phyloP scores from a whole-genome alignment of 176 grass and related monocot species.

The Miscanthus lutarioriparius region DNA sequence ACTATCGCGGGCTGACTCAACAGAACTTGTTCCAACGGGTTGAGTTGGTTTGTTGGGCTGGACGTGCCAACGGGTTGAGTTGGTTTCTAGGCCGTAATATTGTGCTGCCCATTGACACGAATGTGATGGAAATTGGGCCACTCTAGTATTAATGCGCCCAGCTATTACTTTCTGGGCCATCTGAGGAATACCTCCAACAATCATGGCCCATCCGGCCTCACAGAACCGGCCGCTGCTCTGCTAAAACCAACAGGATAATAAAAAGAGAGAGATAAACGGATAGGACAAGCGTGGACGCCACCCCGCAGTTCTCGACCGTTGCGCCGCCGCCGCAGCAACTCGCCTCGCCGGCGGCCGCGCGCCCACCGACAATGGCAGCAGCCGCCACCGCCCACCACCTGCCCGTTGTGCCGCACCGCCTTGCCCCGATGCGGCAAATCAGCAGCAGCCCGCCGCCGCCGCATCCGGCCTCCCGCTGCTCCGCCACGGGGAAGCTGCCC shows the following conservation, averaged over 20 bases:
- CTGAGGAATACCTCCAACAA: too few species aligned
- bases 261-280: conserved; percentile 2
- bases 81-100: too few species aligned
- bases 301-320: neutral
- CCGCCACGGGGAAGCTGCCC: neutral
- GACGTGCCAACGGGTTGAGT: too few species aligned
- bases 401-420: neutral
- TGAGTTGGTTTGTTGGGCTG: too few species aligned
- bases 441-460: conserved; percentile 3
- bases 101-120: too few species aligned
- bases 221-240: neutral
- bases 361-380: neutral
- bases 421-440: neutral
- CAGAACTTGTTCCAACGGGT: too few species aligned
- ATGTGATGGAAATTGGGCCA: too few species aligned
- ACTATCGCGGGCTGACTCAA: too few species aligned
- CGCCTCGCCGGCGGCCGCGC: neutral
- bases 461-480: neutral
- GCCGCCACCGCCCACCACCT: neutral
- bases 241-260: neutral
- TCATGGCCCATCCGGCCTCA: neutral
- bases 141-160: too few species aligned
- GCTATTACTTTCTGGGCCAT: too few species aligned
- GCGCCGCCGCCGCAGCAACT: neutral
- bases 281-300: conserved; percentile 20